A percentile compares a stretch with the other conserved stretches of the same genome.
Conservation (phyloP, 148 eudicot genomes). For the Tetragonia tetragonoides region DNA sequence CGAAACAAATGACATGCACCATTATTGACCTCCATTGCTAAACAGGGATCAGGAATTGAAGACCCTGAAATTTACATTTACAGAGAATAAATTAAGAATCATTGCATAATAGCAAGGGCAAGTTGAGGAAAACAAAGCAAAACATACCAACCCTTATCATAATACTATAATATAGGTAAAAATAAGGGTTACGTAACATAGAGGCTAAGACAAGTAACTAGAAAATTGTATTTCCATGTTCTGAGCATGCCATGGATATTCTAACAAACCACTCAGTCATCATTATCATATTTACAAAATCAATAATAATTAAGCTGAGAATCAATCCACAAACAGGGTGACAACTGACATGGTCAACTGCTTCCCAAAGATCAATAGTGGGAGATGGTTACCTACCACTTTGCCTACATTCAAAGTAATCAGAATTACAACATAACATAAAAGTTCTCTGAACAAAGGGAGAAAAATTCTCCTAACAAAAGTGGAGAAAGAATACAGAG, state of each 20-base stretch:
- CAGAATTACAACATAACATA: neutral
- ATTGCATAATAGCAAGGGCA: neutral
- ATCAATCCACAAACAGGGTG: slow-evolving; percentile 22
- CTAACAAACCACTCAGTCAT: slow-evolving; percentile 3
- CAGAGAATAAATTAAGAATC: neutral
- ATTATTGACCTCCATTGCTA: neutral
- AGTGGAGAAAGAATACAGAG: neutral
- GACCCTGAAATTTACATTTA: too few species aligned
- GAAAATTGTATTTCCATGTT: slow-evolving; percentile 6
- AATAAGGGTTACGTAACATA: neutral
- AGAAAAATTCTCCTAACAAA: neutral
- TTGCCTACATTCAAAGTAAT: slow-evolving; percentile 29
- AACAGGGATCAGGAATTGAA: neutral
- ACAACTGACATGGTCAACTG: slow-evolving; percentile 29
- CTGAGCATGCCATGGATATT: neutral
- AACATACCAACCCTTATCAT: neutral
- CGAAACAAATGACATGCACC: too few species aligned
- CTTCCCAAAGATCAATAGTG: slow-evolving; percentile 1
- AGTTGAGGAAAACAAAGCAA: neutral
- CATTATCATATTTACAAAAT: slow-evolving; percentile 1
- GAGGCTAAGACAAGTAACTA: slow-evolving; percentile 13
- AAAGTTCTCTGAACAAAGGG: neutral
- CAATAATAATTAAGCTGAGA: neutral
- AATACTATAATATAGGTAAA: neutral
- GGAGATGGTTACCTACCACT: slow-evolving; percentile 29